A percentile compares a stretch with the other conserved stretches of the same genome.
Conservation (phyloP, 2,329 filamentous ascomycete species). For the Coniosporium tulheliwenetii region DNA sequence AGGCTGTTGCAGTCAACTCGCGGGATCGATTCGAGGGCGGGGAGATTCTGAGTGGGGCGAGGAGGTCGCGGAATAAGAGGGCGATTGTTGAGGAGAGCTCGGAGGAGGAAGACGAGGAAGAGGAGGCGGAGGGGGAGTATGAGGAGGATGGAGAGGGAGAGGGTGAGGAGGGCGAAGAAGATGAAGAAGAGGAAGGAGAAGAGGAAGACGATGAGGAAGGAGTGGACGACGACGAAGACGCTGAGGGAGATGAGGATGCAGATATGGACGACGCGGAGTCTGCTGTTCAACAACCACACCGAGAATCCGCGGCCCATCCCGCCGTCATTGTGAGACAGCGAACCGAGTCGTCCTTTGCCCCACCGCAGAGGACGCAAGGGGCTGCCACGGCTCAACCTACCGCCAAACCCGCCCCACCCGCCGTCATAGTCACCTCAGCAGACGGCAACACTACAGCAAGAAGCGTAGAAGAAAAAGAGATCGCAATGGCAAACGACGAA, state of each 20-base stretch:
- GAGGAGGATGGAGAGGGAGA: slow-evolving; percentile 11
- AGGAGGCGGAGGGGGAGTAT: slow-evolving; percentile 13
- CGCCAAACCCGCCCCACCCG: too few relatives aligned
- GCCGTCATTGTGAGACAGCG: background rate
- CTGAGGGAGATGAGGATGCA: slow-evolving; percentile 5
- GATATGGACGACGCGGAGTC: slow-evolving; percentile 6
- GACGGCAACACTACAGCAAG: slow-evolving; percentile 10
- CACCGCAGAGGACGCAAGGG: slow-evolving; percentile 1
- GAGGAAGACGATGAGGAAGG: slow-evolving; percentile 22
- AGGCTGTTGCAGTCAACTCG: slow-evolving; percentile 15
- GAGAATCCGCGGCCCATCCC: background rate
- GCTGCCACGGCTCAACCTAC: slow-evolving; percentile 14
- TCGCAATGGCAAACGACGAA: slow-evolving; percentile 15
- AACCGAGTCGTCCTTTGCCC: background rate
- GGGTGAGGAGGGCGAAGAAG: slow-evolving; percentile 11
- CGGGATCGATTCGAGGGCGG: slow-evolving; percentile 10
- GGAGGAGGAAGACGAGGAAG: slow-evolving; percentile 22
- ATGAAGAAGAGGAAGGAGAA: slow-evolving; percentile 16
- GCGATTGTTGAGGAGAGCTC: slow-evolving; percentile 22
- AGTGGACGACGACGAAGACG: slow-evolving; percentile 10
- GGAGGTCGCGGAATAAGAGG: slow-evolving; percentile 20
- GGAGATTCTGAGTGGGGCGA: slow-evolving; percentile 19
- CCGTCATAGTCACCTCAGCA: slow-evolving; percentile 15
- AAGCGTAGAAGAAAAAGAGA: slow-evolving; percentile 33
- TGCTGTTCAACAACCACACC: slow-evolving; percentile 9